These are phyloP conservation scores for Xerocomellus intermedius DNA, from an alignment of 768 basidiomycete genomes.

Conservation along the genomic window DNA sequence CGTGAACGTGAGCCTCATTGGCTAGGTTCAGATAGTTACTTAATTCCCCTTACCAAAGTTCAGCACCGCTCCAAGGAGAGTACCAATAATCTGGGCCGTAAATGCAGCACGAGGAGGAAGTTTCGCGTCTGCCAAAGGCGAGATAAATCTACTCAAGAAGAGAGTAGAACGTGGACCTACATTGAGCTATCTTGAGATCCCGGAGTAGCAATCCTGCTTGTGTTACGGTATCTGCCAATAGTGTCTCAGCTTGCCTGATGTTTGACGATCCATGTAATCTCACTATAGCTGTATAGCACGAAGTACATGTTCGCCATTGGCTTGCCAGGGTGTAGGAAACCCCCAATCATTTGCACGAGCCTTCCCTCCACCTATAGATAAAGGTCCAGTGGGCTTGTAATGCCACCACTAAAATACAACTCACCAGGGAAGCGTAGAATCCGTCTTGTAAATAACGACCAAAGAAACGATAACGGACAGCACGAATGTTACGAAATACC, in stretches of 20 bases:
- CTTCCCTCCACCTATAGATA: conserved; percentile 34
- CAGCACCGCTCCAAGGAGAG: conserved; percentile 29
- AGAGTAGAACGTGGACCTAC: conserved; percentile 3
- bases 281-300: conserved; percentile 48
- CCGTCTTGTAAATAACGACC: conserved; percentile 51
- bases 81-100: conserved; percentile 50
- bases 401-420: neutral
- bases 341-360: conserved; percentile 39
- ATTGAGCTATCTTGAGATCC: conserved; percentile 49
- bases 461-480: conserved; percentile 48
- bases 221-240: conserved; percentile 45
- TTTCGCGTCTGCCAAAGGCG: conserved; percentile 43
- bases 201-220: conserved; percentile 53
- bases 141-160: conserved; percentile 38
- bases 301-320: conserved; percentile 46
- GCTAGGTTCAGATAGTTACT: conserved; percentile 40
- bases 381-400: neutral
- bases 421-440: conserved; percentile 54
- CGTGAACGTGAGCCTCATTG: conserved; percentile 33
- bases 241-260: conserved; percentile 38
- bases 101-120: conserved; percentile 69
- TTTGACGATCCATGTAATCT: conserved; percentile 21
- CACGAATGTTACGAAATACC: conserved; percentile 31
- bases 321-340: conserved; percentile 36
- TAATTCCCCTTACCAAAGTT: conserved; percentile 54